Conservation (phyloP, 1,284 basidiomycete genomes). For the Ustilago sp. region DNA sequence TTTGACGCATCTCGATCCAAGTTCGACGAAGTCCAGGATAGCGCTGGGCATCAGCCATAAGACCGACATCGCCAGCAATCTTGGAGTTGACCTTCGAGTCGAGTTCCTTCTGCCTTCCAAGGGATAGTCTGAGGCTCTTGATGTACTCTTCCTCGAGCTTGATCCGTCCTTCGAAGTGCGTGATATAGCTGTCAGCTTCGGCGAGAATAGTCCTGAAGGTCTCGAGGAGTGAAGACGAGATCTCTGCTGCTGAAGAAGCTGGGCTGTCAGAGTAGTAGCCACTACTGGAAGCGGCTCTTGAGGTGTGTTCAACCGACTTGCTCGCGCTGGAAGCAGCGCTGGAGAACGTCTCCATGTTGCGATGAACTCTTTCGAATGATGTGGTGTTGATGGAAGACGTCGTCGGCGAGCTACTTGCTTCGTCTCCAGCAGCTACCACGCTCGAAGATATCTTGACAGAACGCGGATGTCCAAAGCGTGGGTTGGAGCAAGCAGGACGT, state of each 20-base stretch:
- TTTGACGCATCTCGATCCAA: constrained; percentile 60
- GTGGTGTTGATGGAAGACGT: too few species aligned
- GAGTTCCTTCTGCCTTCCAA: constrained; percentile 61
- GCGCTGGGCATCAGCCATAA: constrained; percentile 45
- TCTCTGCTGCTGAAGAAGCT: constrained; percentile 38
- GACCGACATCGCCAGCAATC: constrained; percentile 44
- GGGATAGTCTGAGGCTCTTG: constrained; percentile 35
- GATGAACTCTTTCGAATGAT: background rate
- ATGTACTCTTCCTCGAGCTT: constrained; percentile 67
- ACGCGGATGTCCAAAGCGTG: too few species aligned
- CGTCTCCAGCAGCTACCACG: too few species aligned
- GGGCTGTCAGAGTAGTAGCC: constrained; percentile 39
- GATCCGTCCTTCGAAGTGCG: constrained; percentile 57
- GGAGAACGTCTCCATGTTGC: constrained; percentile 31
- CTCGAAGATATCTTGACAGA: too few species aligned
- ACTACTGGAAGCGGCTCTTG: constrained; percentile 40
- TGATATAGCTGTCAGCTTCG: constrained; percentile 63
- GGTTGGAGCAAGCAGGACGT: too few species aligned
- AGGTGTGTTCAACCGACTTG: constrained; percentile 36
- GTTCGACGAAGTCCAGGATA: constrained; percentile 42
- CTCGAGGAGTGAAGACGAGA: constrained; percentile 53
- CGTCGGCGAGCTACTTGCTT: too few species aligned
- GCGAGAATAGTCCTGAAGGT: constrained; percentile 56
- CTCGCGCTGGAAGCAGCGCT: constrained; percentile 16
- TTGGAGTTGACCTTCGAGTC: constrained; percentile 60